These are phyloP conservation scores for Elaeis oleifera DNA, from an alignment of 202 grass and related monocot genomes.

Conservation along the genomic window DNA sequence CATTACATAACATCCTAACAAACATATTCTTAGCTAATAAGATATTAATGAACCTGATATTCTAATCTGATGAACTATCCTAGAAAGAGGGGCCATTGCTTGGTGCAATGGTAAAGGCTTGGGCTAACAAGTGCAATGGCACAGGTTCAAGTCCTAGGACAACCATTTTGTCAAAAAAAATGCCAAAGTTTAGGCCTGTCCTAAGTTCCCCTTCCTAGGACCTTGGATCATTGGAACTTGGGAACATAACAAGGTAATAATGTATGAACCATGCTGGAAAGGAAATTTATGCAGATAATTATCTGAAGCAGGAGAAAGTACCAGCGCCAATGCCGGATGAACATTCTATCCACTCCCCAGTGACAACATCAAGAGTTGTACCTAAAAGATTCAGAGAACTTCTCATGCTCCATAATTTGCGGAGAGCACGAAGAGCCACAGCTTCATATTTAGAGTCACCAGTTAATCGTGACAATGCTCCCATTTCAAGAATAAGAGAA, in stretches of 20 bases:
- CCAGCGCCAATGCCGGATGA: conserved; percentile 95
- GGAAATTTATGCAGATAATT: background rate
- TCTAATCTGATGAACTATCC: no score
- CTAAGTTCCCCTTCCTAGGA: no score
- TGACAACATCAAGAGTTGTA: conserved; percentile 83
- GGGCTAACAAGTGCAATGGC: no score
- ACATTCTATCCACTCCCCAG: conserved; percentile 89
- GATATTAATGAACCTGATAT: background rate
- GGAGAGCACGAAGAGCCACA: conserved; percentile 80
- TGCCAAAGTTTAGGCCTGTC: background rate
- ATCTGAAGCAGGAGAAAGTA: conserved; percentile 38
- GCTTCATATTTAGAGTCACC: conserved; percentile 86
- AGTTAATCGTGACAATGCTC: conserved; percentile 71
- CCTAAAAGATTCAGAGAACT: conserved; percentile 92
- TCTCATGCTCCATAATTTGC: conserved; percentile 97
- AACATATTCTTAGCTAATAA: background rate
- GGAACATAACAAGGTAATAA: no score
- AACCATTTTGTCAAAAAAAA: no score
- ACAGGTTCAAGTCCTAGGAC: no score
- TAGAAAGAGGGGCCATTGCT: no score
- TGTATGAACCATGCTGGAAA: no score
- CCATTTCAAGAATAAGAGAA: conserved; percentile 99
- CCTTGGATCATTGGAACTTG: no score
- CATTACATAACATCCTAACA: background rate
- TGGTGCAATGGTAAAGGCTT: no score